phyloP scores from a whole-genome alignment of 2,329 filamentous ascomycete genomes.

The Epichloe festucae region DNA sequence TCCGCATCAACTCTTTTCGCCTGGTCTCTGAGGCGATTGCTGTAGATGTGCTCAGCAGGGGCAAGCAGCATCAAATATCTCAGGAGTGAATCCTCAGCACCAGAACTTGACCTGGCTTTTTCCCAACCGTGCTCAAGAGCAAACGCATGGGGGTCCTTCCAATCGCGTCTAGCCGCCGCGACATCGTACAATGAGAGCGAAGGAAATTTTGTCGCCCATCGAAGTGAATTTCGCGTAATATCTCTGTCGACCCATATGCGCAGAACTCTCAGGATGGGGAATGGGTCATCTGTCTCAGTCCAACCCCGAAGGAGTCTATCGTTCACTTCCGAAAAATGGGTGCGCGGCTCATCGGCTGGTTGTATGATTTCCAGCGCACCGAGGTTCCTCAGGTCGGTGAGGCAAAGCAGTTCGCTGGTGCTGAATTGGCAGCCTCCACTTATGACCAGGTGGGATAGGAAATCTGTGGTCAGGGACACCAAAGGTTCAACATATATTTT shows the following conservation, averaged over 20 bases:
- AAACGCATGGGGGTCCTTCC: conserved; percentile 15
- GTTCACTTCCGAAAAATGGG: conserved; percentile 24
- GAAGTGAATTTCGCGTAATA: conserved; percentile 27
- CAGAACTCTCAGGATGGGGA: conserved; percentile 33
- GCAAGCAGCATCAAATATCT: conserved; percentile 24
- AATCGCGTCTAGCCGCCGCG: conserved; percentile 22
- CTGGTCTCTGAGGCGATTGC: conserved; percentile 13
- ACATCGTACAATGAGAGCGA: conserved; percentile 32
- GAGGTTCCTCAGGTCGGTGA: conserved; percentile 32
- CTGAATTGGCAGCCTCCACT: conserved; percentile 22
- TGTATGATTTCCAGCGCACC: conserved; percentile 34
- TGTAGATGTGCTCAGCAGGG: conserved; percentile 14
- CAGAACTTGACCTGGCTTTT: conserved; percentile 11
- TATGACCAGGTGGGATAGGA: conserved; percentile 28
- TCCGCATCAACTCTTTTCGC: conserved; percentile 22
- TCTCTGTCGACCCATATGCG: conserved; percentile 30
- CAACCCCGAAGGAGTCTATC: conserved; percentile 35
- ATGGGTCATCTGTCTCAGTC: conserved; percentile 27
- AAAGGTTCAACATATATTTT: conserved; percentile 25
- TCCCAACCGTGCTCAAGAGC: conserved; percentile 23
- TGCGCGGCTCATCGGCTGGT: conserved; percentile 16
- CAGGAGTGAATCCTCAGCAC: conserved; percentile 20
- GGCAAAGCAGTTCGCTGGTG: conserved; percentile 25
- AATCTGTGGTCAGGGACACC: conserved; percentile 22
- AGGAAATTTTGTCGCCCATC: conserved; percentile 29